phyloP scores from a whole-genome alignment of 2,329 filamentous ascomycete genomes.

The Arthrinium puccinioides region DNA sequence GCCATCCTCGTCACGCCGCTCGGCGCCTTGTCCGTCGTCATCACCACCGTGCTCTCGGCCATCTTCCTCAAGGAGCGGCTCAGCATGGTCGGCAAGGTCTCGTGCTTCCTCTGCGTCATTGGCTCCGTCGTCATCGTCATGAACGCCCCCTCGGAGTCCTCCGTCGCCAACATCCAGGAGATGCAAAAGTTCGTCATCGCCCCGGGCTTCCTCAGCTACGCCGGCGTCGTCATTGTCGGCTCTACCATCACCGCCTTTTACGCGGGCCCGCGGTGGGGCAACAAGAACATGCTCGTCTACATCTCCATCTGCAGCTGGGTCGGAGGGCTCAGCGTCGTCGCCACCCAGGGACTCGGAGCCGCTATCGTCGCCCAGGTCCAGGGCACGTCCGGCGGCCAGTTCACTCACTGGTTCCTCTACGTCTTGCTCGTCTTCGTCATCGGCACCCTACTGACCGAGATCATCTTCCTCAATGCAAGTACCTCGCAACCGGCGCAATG shows the following conservation, averaged over 20 bases:
- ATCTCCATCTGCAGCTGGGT: conserved; percentile 93
- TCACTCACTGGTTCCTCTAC: conserved; percentile 97
- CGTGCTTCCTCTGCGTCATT: conserved; percentile 90
- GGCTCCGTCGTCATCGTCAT: conserved; percentile 90
- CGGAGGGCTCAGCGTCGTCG: conserved; percentile 88
- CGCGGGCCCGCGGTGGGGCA: conserved; percentile 81
- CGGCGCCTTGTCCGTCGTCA: conserved; percentile 84
- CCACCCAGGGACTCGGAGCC: conserved; percentile 85
- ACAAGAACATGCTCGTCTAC: conserved; percentile 97
- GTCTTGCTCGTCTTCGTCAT: conserved; percentile 87
- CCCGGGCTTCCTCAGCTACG: conserved; percentile 79
- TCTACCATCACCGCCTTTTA: conserved; percentile 68
- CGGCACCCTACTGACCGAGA: conserved; percentile 82
- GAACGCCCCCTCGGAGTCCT: conserved; percentile 82
- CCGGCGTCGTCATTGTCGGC: conserved; percentile 73
- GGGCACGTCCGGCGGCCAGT: conserved; percentile 64
- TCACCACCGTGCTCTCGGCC: conserved; percentile 83
- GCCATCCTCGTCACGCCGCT: conserved; percentile 91
- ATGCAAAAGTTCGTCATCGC: conserved; percentile 84
- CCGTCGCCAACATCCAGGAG: conserved; percentile 80
- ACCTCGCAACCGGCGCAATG: no score
- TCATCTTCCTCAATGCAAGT: conserved; percentile 91
- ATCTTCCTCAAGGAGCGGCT: conserved; percentile 94
- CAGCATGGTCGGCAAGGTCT: conserved; percentile 92
- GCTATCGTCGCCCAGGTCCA: conserved; percentile 82